Evolutionary conservation across 768 basidiomycete genomes (phyloP), one percentile per base, ranked within the genome.

Genomic region (Leccinum subgranulosum): DNA sequence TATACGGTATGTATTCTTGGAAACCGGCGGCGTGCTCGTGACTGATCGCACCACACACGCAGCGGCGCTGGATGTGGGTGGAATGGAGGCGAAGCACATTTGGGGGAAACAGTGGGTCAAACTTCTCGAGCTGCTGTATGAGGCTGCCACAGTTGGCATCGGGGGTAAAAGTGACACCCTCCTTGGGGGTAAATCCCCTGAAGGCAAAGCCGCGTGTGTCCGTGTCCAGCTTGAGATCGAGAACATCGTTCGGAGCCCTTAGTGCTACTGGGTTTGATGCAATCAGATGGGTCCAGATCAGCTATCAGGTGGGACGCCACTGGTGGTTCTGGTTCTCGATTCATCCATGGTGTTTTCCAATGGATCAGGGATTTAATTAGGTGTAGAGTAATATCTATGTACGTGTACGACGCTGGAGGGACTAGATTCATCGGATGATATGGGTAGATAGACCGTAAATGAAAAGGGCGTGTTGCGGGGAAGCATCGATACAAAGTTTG

Each of bases 101-200:
- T 92, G 87, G 85, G 90, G 90, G n/a, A 73, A 76, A 39, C 90
- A 92, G 69, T 92, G 88, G 84, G 72, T 85, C 57, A 92, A 92
- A 69, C 71, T 92, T 52, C 77, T 93, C 21, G 79, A 76, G 25
- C 69, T 89, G 14, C 68, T 92, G 14, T 84, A 91, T 60, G 80
- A 85, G 52, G 84, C 85, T 8, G 76, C 83, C 41, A 88, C 83
- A 0, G 69, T 65, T 5, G 86, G 87, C 6, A 74, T 83, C 53
- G 79, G 76, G 47, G 54, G 69, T 7, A 58, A 64, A 39, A 50
- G 71, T 54, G 61, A 73, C 36, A 39, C 64, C 34, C 53, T 80
- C 28, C 79, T 90, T 33, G 88, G 88, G 4, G 88, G 87, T 0
- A 65, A 74, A 46, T 75, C 76, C n/a, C 73, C 82, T 8, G 86